Conservation (phyloP, 1,139 yeast genomes). For the Zygoascus hellenicus region DNA sequence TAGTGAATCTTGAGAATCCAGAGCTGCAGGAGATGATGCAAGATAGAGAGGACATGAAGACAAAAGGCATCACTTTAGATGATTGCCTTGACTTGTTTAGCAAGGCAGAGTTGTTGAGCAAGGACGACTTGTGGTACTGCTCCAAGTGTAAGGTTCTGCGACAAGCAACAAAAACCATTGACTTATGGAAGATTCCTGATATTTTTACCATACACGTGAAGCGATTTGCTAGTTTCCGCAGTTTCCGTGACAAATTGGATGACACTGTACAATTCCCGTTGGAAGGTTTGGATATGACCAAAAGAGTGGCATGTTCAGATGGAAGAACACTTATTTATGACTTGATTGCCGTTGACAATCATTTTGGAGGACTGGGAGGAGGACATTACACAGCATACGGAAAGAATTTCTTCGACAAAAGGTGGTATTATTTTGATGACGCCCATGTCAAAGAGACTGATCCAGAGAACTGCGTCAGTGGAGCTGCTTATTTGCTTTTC, state of each 20-base stretch:
- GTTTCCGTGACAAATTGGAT: conserved; percentile 85
- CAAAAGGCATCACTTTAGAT: conserved; percentile 52
- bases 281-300: conserved; percentile 66
- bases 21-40: conserved; percentile 37
- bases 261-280: conserved; percentile 84
- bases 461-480: conserved; percentile 56
- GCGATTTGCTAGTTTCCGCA: conserved; percentile 78
- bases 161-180: conserved; percentile 86
- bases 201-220: conserved; percentile 84
- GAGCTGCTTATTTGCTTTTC: conserved; percentile 84
- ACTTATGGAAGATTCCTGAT: conserved; percentile 89
- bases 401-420: conserved; percentile 65
- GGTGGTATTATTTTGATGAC: conserved; percentile 92
- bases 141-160: conserved; percentile 83
- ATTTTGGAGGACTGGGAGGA: conserved; percentile 94
- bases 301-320: conserved; percentile 41
- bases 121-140: conserved; percentile 92
- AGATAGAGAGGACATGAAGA: conserved; percentile 34
- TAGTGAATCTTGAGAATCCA: conserved; percentile 31
- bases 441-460: conserved; percentile 39
- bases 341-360: conserved; percentile 88
- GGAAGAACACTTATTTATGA: conserved; percentile 55
- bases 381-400: conserved; percentile 95
- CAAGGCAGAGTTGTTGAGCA: conserved; percentile 78
- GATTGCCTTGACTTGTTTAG: conserved; percentile 76